Conservation (phyloP, 139 green algal species). For the Astrephomene gubernaculifera region DNA sequence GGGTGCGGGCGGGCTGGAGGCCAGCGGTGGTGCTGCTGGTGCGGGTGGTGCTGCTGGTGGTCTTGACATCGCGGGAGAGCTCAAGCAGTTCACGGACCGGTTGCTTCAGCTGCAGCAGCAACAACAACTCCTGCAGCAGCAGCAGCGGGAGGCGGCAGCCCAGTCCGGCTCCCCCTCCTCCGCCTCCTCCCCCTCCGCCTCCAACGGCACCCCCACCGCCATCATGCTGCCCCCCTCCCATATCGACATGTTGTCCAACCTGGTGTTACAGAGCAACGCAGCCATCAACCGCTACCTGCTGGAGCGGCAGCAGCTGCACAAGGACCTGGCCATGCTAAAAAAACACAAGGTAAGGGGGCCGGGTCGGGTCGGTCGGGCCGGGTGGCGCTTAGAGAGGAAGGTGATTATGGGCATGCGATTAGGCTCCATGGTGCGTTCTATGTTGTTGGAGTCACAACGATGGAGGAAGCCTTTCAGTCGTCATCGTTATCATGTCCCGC, state of each 20-base stretch:
- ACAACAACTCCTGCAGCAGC: constrained; percentile 33
- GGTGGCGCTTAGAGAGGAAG: too few relatives aligned
- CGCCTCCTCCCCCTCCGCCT: not conserved
- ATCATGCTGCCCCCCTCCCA: constrained; percentile 36
- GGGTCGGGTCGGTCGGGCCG: not conserved
- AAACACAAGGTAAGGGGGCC: constrained; percentile 17
- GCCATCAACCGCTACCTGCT: constrained; percentile 45
- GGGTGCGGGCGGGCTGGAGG: not conserved
- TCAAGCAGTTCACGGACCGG: constrained; percentile 43
- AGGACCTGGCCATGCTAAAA: constrained; percentile 33
- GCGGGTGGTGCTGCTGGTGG: not conserved
- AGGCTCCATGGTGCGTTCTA: too few relatives aligned
- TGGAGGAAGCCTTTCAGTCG: too few relatives aligned
- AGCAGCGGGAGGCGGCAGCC: constrained; percentile 2
- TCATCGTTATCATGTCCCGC: too few relatives aligned
- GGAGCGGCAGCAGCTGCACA: constrained; percentile 46
- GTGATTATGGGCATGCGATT: too few relatives aligned
- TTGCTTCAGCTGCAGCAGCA: constrained; percentile 42
- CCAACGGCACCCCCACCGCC: not conserved
- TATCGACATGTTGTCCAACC: constrained; percentile 44
- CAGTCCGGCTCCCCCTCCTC: not conserved
- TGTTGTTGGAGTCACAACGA: too few relatives aligned
- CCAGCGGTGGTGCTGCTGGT: not conserved
- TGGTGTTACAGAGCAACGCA: constrained; percentile 43
- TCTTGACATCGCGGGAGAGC: constrained; percentile 35